Conservation (phyloP, 75 land plant species). For the Sequoiadendron giganteum region DNA sequence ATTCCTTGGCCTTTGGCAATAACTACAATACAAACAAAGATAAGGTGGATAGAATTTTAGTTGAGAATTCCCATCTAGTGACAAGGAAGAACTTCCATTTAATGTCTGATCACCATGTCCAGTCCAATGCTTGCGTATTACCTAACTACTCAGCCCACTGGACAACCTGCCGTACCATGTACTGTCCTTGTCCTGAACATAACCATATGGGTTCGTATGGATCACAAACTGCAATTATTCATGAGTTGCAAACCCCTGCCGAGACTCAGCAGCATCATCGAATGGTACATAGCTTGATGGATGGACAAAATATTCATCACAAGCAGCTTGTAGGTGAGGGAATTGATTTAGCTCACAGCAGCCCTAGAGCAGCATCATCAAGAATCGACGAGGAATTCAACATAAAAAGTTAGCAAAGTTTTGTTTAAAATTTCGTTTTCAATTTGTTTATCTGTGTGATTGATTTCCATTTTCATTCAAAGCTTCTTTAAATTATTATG, state of each 20-base stretch:
- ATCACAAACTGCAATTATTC: not conserved
- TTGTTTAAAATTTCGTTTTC: too few relatives aligned
- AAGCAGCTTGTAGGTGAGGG: not conserved
- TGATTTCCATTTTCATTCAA: not conserved
- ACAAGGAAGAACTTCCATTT: not conserved
- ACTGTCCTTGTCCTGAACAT: constrained; percentile 2
- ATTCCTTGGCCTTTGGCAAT: not conserved
- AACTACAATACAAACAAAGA: not conserved
- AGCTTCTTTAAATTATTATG: not conserved
- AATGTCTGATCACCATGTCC: not conserved
- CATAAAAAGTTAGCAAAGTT: too few relatives aligned
- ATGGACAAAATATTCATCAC: not conserved
- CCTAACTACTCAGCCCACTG: not conserved
- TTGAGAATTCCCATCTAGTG: not conserved
- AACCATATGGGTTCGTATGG: not conserved
- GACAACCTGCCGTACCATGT: not conserved
- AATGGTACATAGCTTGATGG: not conserved
- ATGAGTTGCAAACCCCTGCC: not conserved
- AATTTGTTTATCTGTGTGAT: not conserved
- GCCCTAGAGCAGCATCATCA: not conserved
- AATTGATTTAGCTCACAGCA: not conserved
- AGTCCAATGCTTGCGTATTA: too few relatives aligned
- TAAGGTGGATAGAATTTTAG: not conserved
- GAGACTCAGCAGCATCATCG: not conserved
- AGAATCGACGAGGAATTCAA: not conserved